Conservation (phyloP, 805 yeast genomes). For the Candida silvicultrix region DNA sequence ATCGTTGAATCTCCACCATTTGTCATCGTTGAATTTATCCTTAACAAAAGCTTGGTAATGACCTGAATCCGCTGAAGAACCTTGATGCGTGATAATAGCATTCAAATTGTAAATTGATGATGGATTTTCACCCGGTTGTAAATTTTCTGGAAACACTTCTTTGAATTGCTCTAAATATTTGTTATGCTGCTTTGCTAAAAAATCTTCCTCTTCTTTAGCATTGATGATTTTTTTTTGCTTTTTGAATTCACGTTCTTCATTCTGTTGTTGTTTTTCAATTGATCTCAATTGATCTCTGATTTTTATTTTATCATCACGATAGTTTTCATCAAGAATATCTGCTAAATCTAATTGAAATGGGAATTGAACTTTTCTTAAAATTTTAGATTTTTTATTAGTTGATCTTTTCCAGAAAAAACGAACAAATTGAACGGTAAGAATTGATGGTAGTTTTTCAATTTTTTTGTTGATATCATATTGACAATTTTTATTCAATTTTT, state of each 20-base stretch:
- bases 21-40: conserved; percentile 65
- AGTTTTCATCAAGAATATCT: conserved; percentile 77
- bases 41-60: conserved; percentile 90
- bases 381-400: conserved; percentile 84
- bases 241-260: conserved; percentile 65
- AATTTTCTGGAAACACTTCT: conserved; percentile 40
- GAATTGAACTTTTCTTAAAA: conserved; percentile 87
- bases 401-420: conserved; percentile 96
- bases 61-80: conserved; percentile 94
- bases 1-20: conserved; percentile 95
- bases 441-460: conserved; percentile 78
- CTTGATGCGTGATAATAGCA: conserved; percentile 88
- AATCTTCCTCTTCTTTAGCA: conserved; percentile 28
- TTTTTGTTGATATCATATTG: conserved; percentile 51
- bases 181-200: conserved; percentile 38
- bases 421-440: conserved; percentile 85
- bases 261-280: conserved; percentile 68
- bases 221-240: conserved; percentile 45
- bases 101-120: conserved; percentile 79
- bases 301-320: conserved; percentile 58
- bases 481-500: conserved; percentile 64
- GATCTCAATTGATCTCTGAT: conserved; percentile 73
- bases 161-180: conserved; percentile 44
- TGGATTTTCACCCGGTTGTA: conserved; percentile 66
- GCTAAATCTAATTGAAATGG: conserved; percentile 89